Base-by-base conservation (phyloP, 1,139 yeast species). In the Taphrina populina region DNA sequence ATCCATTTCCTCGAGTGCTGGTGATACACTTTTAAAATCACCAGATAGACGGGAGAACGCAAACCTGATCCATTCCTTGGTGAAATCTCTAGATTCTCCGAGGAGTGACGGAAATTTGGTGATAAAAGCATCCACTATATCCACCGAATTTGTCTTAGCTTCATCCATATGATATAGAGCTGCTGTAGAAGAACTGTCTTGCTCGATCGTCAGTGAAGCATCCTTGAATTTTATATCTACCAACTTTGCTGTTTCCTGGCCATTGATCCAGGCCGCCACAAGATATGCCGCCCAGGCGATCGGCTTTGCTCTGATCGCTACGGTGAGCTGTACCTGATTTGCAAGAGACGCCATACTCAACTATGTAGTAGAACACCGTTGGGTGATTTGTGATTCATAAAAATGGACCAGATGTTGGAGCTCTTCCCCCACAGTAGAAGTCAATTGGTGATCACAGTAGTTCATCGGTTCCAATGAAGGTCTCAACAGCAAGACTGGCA, bases 1-100 rank as follows among this genome's bases (percentile, higher is more conserved):
- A 65, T 92, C 96, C 64, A 92, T 76, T 67, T 78, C 78, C 69
- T 87, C 96, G 67, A 92, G 79, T 64, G 86, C 82, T 51, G 74
- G 78, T 24, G 95, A 77, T 63, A 92, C 77, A 66, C 82, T 84
- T 74, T 88, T 88, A 77, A 92, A 92, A 73, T 92, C 94, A 75
- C 86, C 88, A 68, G 84, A 79, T 62, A 88, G 77, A 65, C 84
- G 81, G 57, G 80, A 80, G 63, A 77, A 73, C 39, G 95, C 88
- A 64, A 83, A 77, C 59, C 79, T 75, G 65, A 79, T 71, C 95
- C 95, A 88, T 62, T 79, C 67, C 26, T 65, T 63, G 81, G 81
- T 51, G 63, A 47, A 30, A 17, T 24, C 24, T 4, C 23, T 39
- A 23, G 26, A 30, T 13, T 21, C 29, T 20, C 52, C 44, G 10